Evolutionary conservation across 164 flowering plant genomes (phyloP), one percentile per base, ranked within the genome.

Genomic region (Akebia trifoliata): DNA sequence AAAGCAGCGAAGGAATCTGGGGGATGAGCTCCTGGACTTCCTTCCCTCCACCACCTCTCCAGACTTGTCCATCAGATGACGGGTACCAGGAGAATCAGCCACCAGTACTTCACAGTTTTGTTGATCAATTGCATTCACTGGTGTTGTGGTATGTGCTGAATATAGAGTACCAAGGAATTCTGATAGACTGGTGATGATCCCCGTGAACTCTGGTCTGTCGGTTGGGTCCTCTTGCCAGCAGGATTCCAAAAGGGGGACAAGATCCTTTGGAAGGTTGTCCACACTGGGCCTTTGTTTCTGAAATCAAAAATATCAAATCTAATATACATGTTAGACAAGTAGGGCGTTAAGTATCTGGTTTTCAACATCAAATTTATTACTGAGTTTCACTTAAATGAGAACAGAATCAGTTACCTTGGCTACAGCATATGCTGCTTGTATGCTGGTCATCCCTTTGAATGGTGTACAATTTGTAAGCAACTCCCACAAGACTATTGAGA

Each of bases 201-300:
- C 71, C 3, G 15, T 51, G 59, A 87, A 85, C 42, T 80, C 81
- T 2, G 90, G 96, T 7, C 92, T 68, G n/a, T 7, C 20, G 4
- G 39, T 58, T n/a, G 96, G 86, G 50, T 87, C 81, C 21, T 70
- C 74, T 30, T 72, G 68, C 96, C 92, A 85, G 46, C 96, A 85
- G 8, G 83, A 76, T 61, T 71, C 25, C 68, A 85, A 21, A 37
- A 87, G 57, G 0, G 77, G 58, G 22, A 47, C 75, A 1, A 85
- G 54, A 14, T 77, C 81, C 38, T 62, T 17, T 0, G 89, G 87
- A 34, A 85, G 31, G 55, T 69, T 38, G 30, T 80, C 82, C 48
- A 72, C 14, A 32, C 73, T 66, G 2, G 92, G 96, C 71, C 95
- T 72, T 50, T 6, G 35, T 10, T 73, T 78, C 91, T 85, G 81